Evolutionary conservation across 2,329 filamentous ascomycete genomes (phyloP).

Genomic region (Sclerotinia borealis): DNA sequence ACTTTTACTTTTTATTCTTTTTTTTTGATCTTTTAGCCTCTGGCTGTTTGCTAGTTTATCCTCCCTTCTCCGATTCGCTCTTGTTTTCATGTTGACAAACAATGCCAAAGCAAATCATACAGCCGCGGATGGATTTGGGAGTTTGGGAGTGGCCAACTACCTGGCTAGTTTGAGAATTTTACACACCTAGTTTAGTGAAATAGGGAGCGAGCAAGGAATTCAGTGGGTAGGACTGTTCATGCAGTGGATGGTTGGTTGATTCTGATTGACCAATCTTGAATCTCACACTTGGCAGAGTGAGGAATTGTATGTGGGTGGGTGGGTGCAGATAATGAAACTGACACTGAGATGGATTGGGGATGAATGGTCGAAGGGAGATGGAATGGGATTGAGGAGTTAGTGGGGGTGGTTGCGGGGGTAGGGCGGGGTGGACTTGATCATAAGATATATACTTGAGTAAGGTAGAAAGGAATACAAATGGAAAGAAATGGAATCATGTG

Average conservation of each 20-base stretch:
- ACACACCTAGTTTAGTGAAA: neutral
- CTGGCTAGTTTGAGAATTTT: neutral
- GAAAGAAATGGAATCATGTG: neutral
- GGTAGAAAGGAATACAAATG: constrained; percentile 6
- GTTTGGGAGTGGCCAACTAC: neutral
- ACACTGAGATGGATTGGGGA: neutral
- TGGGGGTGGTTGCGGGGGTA: neutral
- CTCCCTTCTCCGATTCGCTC: neutral
- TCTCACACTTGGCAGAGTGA: neutral
- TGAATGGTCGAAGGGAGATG: neutral
- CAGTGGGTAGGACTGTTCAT: neutral
- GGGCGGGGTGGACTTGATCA: neutral
- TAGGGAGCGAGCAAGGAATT: neutral
- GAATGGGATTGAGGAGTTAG: no score
- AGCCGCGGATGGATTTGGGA: neutral
- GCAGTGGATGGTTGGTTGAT: neutral
- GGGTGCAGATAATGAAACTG: neutral
- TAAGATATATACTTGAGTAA: neutral
- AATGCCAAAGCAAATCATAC: neutral
- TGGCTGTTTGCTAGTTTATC: neutral
- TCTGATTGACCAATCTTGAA: neutral
- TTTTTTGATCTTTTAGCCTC: neutral
- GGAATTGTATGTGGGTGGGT: neutral
- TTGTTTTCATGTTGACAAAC: neutral
- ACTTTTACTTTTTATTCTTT: constrained; percentile 2